Conservation (phyloP, 768 basidiomycete species). For the Suillus cothurnatus region DNA sequence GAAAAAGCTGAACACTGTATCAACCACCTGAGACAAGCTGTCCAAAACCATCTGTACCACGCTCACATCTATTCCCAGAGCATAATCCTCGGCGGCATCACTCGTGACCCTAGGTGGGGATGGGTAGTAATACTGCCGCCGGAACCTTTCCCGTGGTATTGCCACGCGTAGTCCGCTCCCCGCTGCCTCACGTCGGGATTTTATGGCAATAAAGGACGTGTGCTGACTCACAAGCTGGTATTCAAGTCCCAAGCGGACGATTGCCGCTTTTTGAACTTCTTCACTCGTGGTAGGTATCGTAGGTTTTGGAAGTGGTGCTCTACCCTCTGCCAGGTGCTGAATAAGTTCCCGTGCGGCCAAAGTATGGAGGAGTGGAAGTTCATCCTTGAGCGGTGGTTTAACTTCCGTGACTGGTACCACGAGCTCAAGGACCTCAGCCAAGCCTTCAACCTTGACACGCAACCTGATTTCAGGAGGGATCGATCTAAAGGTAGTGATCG, state of each 20-base stretch:
- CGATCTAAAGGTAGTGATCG: slow-evolving; percentile 24
- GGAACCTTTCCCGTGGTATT: slow-evolving; percentile 16
- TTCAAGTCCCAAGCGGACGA: slow-evolving; percentile 49
- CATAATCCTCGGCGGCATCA: neutral
- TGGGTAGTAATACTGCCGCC: neutral
- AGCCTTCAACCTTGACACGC: slow-evolving; percentile 30
- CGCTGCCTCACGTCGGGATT: slow-evolving; percentile 29
- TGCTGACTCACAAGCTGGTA: slow-evolving; percentile 54
- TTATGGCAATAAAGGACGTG: slow-evolving; percentile 61
- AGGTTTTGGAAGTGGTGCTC: slow-evolving; percentile 32
- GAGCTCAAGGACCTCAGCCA: slow-evolving; percentile 18
- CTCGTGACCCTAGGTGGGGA: neutral
- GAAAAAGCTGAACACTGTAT: slow-evolving; percentile 18
- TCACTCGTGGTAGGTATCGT: slow-evolving; percentile 28
- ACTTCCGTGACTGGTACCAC: slow-evolving; percentile 25
- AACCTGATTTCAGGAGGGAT: slow-evolving; percentile 33
- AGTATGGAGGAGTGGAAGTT: slow-evolving; percentile 47
- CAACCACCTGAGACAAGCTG: slow-evolving; percentile 17
- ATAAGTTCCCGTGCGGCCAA: slow-evolving; percentile 57
- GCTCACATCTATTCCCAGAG: neutral
- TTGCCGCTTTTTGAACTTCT: slow-evolving; percentile 43
- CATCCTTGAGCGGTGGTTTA: slow-evolving; percentile 24
- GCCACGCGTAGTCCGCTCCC: slow-evolving; percentile 12
- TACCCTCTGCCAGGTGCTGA: slow-evolving; percentile 46
- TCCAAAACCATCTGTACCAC: slow-evolving; percentile 21